phyloP scores from a whole-genome alignment of 179 eudicot species.

The Nepenthes alata region DNA sequence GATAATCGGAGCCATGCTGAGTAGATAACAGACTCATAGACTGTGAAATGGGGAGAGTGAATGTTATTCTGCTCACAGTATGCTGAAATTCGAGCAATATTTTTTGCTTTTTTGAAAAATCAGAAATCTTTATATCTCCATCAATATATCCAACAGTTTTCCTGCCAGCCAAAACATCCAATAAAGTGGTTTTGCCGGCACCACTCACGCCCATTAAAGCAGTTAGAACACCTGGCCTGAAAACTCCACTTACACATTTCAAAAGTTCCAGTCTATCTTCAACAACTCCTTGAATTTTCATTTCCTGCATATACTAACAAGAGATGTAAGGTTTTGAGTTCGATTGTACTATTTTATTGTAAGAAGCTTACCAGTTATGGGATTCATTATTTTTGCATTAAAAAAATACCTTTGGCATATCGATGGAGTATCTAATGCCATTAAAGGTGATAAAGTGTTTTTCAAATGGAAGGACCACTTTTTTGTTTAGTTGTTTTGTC shows the following conservation, averaged over 20 bases:
- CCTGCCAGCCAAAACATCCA: conserved; percentile 51
- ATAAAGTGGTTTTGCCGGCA: conserved; percentile 48
- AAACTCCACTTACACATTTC: conserved; percentile 41
- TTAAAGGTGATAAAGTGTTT: conserved; percentile 29
- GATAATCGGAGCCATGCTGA: conserved; percentile 53
- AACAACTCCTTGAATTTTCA: conserved; percentile 10
- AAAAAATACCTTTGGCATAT: conserved; percentile 24
- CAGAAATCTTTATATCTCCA: conserved; percentile 37
- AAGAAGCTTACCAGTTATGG: no score
- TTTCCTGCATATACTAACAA: conserved; percentile 1
- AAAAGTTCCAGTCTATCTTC: conserved; percentile 22
- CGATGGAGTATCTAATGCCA: conserved; percentile 27
- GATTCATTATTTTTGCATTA: background rate
- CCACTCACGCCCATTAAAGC: conserved; percentile 58
- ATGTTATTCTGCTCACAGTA: conserved; percentile 50
- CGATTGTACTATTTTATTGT: no score
- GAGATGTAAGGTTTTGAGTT: no score
- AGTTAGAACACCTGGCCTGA: conserved; percentile 44
- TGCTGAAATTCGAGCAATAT: conserved; percentile 44
- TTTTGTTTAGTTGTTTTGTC: conserved; percentile 6
- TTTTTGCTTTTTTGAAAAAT: conserved; percentile 40
- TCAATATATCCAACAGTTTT: conserved; percentile 44
- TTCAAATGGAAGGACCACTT: conserved; percentile 37
- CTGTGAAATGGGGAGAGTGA: conserved; percentile 44
- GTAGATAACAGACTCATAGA: conserved; percentile 41